Conservation (phyloP, 164 flowering plant species). For the Magnolia kwangsiensis region DNA sequence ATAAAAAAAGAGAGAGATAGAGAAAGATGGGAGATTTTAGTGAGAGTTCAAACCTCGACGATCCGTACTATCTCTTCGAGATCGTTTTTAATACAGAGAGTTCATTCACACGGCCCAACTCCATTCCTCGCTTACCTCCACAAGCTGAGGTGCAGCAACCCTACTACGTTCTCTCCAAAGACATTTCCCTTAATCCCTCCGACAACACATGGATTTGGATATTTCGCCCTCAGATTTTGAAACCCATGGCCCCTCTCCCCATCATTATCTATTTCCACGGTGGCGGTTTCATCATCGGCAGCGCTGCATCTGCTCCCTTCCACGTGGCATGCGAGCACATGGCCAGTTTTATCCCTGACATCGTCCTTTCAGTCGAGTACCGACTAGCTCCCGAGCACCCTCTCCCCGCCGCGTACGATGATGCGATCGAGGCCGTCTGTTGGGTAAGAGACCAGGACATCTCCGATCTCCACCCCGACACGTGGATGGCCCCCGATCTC, state of each 20-base stretch:
- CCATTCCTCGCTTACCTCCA: background rate
- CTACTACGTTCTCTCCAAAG: slow-evolving; percentile 8
- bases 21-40: too few species aligned
- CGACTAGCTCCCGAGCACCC: slow-evolving; percentile 58
- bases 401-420: slow-evolving; percentile 60
- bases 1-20: too few species aligned
- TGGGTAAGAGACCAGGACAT: slow-evolving; percentile 22
- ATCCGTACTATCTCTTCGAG: slow-evolving; percentile 7
- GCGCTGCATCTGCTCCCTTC: slow-evolving; percentile 14
- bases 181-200: slow-evolving; percentile 20
- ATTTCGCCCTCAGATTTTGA: slow-evolving; percentile 20
- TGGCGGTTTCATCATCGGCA: slow-evolving; percentile 41
- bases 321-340: slow-evolving; percentile 27
- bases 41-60: background rate
- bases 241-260: slow-evolving; percentile 30
- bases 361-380: slow-evolving; percentile 45
- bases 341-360: slow-evolving; percentile 19
- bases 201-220: slow-evolving; percentile 35
- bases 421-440: slow-evolving; percentile 38
- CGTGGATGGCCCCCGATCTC: slow-evolving; percentile 36
- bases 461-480: slow-evolving; percentile 27
- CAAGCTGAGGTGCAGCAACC: background rate
- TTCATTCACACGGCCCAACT: slow-evolving; percentile 4
- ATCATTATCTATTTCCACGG: slow-evolving; percentile 46
- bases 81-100: slow-evolving; percentile 10